Conservation (phyloP, 1,139 yeast genomes). For the Debaryomyces sp. region DNA sequence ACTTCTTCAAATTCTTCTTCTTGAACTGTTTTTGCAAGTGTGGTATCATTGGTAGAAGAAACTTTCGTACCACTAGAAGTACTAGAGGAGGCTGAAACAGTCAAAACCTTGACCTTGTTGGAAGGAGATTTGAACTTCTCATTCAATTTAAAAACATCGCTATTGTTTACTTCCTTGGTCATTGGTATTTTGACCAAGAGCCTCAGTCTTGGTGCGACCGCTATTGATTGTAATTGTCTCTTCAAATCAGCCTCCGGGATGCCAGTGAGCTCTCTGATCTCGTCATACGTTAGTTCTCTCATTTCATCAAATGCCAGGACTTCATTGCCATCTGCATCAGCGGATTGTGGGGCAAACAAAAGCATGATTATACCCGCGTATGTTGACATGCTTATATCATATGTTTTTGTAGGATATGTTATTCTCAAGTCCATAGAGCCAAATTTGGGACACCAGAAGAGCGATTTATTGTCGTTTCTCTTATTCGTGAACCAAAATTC, state of each 20-base stretch:
- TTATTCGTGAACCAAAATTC: constrained; percentile 52
- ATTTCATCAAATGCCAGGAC: constrained; percentile 48
- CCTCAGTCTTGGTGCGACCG: constrained; percentile 82
- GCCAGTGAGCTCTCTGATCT: constrained; percentile 66
- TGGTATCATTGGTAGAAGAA: constrained; percentile 33
- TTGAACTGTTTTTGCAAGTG: constrained; percentile 39
- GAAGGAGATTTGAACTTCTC: constrained; percentile 71
- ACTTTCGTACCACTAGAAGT: constrained; percentile 25
- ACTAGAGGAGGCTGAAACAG: constrained; percentile 50
- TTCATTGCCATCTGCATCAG: constrained; percentile 40
- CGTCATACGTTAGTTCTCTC: constrained; percentile 49
- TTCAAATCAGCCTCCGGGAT: constrained; percentile 74
- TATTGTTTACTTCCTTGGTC: constrained; percentile 66
- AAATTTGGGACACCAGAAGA: constrained; percentile 82
- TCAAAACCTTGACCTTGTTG: constrained; percentile 73
- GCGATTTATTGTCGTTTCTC: constrained; percentile 70
- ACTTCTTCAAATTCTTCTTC: constrained; percentile 43
- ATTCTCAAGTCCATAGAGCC: constrained; percentile 81
- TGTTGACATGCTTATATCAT: constrained; percentile 81
- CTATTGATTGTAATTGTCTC: constrained; percentile 80
- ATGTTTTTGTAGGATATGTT: constrained; percentile 65
- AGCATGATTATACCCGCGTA: constrained; percentile 78
- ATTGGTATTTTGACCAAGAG: constrained; percentile 72
- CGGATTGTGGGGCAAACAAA: constrained; percentile 63
- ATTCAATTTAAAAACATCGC: constrained; percentile 72